These are phyloP conservation scores for Cucurbitaria berberidis DNA, from an alignment of 2,329 filamentous ascomycete genomes.

Conservation along the genomic window DNA sequence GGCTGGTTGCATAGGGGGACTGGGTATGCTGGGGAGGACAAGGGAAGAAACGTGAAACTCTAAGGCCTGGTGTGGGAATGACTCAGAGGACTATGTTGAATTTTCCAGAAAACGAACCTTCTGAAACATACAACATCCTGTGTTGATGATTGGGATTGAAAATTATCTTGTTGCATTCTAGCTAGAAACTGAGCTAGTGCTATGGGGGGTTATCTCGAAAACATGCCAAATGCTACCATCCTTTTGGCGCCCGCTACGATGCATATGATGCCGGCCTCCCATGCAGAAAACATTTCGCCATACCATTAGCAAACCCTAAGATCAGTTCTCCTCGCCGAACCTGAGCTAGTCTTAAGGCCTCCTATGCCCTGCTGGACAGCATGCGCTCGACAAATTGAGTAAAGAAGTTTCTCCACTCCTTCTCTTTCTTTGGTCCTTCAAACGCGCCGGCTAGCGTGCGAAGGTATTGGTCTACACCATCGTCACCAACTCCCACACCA, in stretches of 20 bases:
- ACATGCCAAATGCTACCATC: conserved; percentile 18
- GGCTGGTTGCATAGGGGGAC: conserved; percentile 39
- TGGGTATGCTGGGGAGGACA: conserved; percentile 15
- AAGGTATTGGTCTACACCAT: conserved; percentile 69
- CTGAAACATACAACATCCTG: background rate
- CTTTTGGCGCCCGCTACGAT: conserved; percentile 24
- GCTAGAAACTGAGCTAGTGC: background rate
- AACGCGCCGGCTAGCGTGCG: conserved; percentile 49
- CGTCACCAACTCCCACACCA: conserved; percentile 68
- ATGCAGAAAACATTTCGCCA: conserved; percentile 12
- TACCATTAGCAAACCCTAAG: conserved; percentile 8
- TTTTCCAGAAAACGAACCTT: background rate
- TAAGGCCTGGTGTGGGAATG: too few species aligned
- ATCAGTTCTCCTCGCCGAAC: conserved; percentile 5
- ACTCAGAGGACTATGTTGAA: too few species aligned
- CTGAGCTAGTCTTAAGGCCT: conserved; percentile 1
- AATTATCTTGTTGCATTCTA: conserved; percentile 6
- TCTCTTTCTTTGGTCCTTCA: conserved; percentile 46
- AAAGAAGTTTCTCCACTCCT: conserved; percentile 55
- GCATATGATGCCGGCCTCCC: conserved; percentile 18
- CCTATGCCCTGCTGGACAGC: conserved; percentile 27
- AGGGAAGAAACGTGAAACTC: background rate
- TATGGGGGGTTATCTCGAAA: conserved; percentile 28
- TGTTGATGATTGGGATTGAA: background rate
- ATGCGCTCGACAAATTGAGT: conserved; percentile 50